phyloP scores from a whole-genome alignment of 192 early-diverging fungal genomes.

The Cladochytrium replicatum region DNA sequence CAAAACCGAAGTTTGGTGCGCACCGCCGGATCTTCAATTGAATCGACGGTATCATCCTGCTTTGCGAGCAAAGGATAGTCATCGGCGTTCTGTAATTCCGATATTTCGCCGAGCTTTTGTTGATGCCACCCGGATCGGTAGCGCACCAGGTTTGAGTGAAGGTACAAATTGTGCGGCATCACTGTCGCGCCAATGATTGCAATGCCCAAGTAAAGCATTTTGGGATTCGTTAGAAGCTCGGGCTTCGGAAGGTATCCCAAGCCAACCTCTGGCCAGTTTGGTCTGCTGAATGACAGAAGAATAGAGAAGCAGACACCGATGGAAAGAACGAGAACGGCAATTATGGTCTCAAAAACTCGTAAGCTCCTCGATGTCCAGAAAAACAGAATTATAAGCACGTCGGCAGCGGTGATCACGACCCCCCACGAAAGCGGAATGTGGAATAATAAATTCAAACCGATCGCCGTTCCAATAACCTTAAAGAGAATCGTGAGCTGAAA shows the following conservation, averaged over 20 bases:
- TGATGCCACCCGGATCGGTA: conserved; percentile 32
- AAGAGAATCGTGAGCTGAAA: too few relatives aligned
- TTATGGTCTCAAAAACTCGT: conserved; percentile 53
- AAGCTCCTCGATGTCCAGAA: conserved; percentile 51
- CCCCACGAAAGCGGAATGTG: conserved; percentile 58
- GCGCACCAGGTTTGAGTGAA: conserved; percentile 68
- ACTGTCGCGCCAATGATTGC: conserved; percentile 81
- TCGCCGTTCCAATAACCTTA: conserved; percentile 85
- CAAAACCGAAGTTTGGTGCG: too few relatives aligned
- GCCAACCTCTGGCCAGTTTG: conserved; percentile 49
- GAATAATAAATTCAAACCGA: conserved; percentile 69
- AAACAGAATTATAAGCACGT: conserved; percentile 61
- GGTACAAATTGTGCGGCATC: conserved; percentile 84
- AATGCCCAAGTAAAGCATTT: conserved; percentile 57
- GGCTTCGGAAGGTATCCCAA: conserved; percentile 51
- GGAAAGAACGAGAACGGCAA: conserved; percentile 54
- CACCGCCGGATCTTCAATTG: too few relatives aligned
- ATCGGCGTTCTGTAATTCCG: too few relatives aligned
- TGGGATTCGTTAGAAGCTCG: conserved; percentile 45
- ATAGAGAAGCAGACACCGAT: conserved; percentile 59
- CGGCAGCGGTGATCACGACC: conserved; percentile 61
- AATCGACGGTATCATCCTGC: too few relatives aligned
- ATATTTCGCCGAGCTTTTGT: conserved; percentile 14
- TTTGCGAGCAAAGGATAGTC: too few relatives aligned
- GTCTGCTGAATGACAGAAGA: conserved; percentile 47